Evolutionary conservation across 441 rosid genomes (phyloP).

Genomic region (Corymbia calophylla): DNA sequence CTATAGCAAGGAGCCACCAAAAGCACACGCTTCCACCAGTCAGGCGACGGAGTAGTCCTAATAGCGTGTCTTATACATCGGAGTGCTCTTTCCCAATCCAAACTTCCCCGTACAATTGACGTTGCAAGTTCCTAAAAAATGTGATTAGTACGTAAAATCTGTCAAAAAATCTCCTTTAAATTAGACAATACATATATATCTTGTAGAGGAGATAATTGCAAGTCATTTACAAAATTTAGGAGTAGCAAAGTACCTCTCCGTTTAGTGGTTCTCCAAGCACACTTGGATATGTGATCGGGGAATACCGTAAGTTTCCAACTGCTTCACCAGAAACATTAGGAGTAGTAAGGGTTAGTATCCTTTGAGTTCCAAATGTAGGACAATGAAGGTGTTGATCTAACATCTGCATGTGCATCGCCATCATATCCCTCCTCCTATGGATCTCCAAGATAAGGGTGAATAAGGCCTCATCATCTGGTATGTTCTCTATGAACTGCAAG

Average conservation of each 20-base stretch:
- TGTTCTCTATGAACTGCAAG: conserved; percentile 90
- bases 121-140: conserved; percentile 78
- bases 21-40: conserved; percentile 99
- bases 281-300: conserved; percentile 97
- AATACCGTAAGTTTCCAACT: conserved; percentile 57
- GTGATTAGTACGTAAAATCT: background rate
- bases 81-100: conserved; percentile 99
- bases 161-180: background rate
- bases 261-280: conserved; percentile 95
- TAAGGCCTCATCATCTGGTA: conserved; percentile 92
- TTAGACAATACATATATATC: background rate
- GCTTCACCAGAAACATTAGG: conserved; percentile 70
- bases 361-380: conserved; percentile 94
- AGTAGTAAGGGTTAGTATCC: conserved; percentile 60
- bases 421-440: conserved; percentile 90
- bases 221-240: background rate
- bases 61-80: conserved; percentile 96
- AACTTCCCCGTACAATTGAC: conserved; percentile 87
- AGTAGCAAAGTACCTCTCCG: conserved; percentile 71
- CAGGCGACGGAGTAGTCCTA: conserved; percentile 95
- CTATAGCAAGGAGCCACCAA: conserved; percentile 86
- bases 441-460: conserved; percentile 88
- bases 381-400: conserved; percentile 97
- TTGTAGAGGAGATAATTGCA: background rate
- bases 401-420: conserved; percentile 99